These are phyloP conservation scores for Phytophthora hybrid DNA, from an alignment of 352 stramenopile genomes.

Conservation along the genomic window DNA sequence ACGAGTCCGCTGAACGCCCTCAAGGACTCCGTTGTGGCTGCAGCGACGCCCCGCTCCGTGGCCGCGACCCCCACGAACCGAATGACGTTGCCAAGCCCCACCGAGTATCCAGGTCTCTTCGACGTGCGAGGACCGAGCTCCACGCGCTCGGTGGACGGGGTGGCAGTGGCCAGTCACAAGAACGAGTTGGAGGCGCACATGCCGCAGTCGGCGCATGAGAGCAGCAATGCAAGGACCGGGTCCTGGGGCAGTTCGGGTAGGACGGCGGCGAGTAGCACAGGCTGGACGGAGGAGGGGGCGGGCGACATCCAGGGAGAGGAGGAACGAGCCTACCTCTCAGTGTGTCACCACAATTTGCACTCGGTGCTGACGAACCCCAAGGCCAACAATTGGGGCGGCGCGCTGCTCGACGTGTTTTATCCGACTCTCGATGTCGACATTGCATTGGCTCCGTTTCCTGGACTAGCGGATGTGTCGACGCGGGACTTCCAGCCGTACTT, in stretches of 20 bases:
- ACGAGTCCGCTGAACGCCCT: conserved; percentile 68
- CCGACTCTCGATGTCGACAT: conserved; percentile 76
- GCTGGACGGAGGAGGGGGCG: conserved; percentile 20
- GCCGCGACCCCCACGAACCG: conserved; percentile 39
- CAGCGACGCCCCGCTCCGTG: conserved; percentile 56
- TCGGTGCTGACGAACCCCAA: conserved; percentile 88
- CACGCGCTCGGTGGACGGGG: conserved; percentile 46
- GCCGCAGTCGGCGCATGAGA: conserved; percentile 48
- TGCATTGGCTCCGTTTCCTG: conserved; percentile 69
- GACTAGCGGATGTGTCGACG: conserved; percentile 62
- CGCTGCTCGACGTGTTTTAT: conserved; percentile 79
- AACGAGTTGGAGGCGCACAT: conserved; percentile 27
- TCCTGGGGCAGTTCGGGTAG: conserved; percentile 46
- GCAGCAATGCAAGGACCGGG: conserved; percentile 40
- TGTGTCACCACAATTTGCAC: conserved; percentile 87
- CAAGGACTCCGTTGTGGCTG: conserved; percentile 69
- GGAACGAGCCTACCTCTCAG: conserved; percentile 67
- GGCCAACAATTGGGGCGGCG: conserved; percentile 70
- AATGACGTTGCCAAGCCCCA: conserved; percentile 54
- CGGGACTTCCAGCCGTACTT: conserved; percentile 86
- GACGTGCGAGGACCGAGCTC: conserved; percentile 60
- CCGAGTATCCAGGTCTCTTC: conserved; percentile 82
- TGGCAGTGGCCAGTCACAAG: conserved; percentile 20
- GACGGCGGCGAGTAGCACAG: conserved; percentile 26
- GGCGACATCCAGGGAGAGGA: conserved; percentile 61